A percentile compares a stretch with the other conserved stretches of the same genome.
phyloP scores from a whole-genome alignment of 116 monocot species.

The Cymodocea nodosa region DNA sequence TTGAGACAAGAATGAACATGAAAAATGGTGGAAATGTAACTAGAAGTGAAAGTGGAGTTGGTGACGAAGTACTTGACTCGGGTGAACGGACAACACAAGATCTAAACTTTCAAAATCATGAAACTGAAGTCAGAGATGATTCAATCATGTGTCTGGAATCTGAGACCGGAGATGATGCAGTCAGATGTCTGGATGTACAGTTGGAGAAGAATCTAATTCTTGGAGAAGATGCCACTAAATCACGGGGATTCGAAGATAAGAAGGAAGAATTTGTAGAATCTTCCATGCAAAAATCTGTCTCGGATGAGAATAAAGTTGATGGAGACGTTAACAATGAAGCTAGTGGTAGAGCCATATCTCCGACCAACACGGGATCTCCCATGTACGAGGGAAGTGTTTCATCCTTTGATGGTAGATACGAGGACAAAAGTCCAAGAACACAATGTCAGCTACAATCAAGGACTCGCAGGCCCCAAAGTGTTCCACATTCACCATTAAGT shows the following conservation, averaged over 20 bases:
- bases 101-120: too few relatives aligned
- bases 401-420: not conserved
- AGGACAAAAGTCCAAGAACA: not conserved
- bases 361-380: constrained; percentile 5
- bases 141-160: not conserved
- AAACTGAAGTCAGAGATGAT: not conserved
- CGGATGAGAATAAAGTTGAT: not conserved
- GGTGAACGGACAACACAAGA: too few relatives aligned
- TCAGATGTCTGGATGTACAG: not conserved
- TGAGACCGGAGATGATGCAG: not conserved
- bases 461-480: not conserved
- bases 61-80: too few relatives aligned
- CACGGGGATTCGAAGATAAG: not conserved
- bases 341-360: too few relatives aligned
- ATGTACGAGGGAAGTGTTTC: constrained; percentile 4
- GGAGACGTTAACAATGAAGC: not conserved
- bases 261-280: not conserved
- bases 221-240: not conserved
- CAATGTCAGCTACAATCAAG: not conserved
- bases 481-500: too few relatives aligned
- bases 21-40: constrained; percentile 1
- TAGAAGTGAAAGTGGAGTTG: not conserved
- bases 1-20: not conserved
- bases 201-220: not conserved
- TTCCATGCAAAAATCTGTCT: too few relatives aligned